phyloP scores from a whole-genome alignment of 352 stramenopile genomes.

The Phytophthora sp. region DNA sequence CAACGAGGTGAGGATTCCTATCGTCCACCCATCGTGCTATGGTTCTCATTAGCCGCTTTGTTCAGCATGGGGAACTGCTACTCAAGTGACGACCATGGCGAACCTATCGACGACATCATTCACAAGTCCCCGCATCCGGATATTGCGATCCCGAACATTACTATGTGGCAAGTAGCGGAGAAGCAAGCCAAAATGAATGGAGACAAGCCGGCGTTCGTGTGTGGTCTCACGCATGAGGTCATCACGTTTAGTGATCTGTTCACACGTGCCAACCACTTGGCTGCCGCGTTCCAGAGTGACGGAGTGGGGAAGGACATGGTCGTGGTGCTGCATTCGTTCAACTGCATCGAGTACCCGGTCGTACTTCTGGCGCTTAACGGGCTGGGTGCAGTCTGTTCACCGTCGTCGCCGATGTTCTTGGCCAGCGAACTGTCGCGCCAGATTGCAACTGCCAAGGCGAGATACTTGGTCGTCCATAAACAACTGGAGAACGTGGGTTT shows the following conservation, averaged over 20 bases:
- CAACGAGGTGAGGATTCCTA: too few relatives aligned
- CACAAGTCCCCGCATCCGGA: conserved; percentile 49
- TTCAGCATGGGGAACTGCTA: too few relatives aligned
- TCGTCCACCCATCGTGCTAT: too few relatives aligned
- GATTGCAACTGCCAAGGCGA: conserved; percentile 45
- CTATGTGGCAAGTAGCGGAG: conserved; percentile 53
- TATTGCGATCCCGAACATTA: conserved; percentile 44
- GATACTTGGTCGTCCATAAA: conserved; percentile 50
- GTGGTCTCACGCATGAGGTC: conserved; percentile 45
- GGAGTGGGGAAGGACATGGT: conserved; percentile 56
- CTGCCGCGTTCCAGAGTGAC: conserved; percentile 39
- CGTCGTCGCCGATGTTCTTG: conserved; percentile 52
- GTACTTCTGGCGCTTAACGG: conserved; percentile 61
- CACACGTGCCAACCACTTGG: conserved; percentile 35
- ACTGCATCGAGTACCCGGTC: conserved; percentile 69
- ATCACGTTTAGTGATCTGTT: conserved; percentile 54
- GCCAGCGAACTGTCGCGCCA: conserved; percentile 48
- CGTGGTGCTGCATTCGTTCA: conserved; percentile 60
- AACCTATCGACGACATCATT: conserved; percentile 37
- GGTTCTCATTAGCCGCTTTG: too few relatives aligned
- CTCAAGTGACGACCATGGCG: background rate
- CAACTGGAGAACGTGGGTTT: conserved; percentile 37
- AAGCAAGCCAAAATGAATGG: conserved; percentile 35
- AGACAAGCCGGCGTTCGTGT: conserved; percentile 49
- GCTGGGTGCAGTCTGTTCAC: conserved; percentile 52